Conservation (phyloP, 116 monocot species). For the Posidonia oceanica region DNA sequence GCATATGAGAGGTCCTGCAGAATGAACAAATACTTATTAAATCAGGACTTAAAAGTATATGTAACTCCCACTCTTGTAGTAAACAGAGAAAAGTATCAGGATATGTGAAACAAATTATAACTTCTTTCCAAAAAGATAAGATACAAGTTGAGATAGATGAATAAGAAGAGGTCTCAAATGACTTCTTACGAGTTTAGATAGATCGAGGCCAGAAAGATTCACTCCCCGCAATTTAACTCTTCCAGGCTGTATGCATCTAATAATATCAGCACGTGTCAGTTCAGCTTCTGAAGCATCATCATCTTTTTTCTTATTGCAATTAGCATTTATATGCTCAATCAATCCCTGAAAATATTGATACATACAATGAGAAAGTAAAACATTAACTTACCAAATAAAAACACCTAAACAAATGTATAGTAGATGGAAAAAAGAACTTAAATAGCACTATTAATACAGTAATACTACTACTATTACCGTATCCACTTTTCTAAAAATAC, state of each 20-base stretch:
- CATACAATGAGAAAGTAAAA: not conserved
- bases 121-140: not conserved
- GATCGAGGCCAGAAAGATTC: conserved; percentile 74
- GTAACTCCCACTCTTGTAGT: not conserved
- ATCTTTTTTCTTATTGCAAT: conserved; percentile 37
- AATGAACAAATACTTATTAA: not conserved
- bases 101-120: not conserved
- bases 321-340: conserved; percentile 58
- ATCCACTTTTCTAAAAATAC: too few relatives aligned
- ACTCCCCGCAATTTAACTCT: conserved; percentile 83
- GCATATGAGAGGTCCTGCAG: conserved; percentile 74
- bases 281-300: conserved; percentile 43
- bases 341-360: conserved; percentile 63
- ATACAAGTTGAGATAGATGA: not conserved
- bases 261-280: conserved; percentile 65
- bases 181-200: conserved; percentile 90
- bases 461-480: too few relatives aligned
- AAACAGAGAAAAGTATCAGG: too few relatives aligned
- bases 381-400: not conserved
- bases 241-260: conserved; percentile 41
- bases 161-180: not conserved
- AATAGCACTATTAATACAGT: too few relatives aligned
- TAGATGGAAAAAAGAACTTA: not conserved
- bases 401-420: not conserved
- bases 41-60: not conserved